These are phyloP conservation scores for Haplosporangium gracile DNA, from an alignment of 192 early-diverging fungal genomes.

Conservation along the genomic window DNA sequence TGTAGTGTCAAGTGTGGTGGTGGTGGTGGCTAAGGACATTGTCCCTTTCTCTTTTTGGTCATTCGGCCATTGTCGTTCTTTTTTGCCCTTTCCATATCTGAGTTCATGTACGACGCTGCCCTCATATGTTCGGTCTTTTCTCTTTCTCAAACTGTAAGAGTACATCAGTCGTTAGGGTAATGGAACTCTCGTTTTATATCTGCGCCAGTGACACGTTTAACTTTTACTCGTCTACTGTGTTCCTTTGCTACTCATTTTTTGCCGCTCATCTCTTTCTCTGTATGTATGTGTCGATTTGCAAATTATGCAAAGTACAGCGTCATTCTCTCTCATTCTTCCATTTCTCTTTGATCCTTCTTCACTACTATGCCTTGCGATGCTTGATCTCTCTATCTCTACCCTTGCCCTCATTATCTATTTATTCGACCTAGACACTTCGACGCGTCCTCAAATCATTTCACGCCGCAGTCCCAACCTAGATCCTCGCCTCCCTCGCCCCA, in stretches of 20 bases:
- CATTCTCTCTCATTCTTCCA: not conserved
- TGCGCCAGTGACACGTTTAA: too few relatives aligned
- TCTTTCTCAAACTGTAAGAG: too few relatives aligned
- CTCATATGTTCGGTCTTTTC: too few relatives aligned
- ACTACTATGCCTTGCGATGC: not conserved
- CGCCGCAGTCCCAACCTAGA: not conserved
- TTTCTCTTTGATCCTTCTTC: not conserved
- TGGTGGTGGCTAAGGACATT: not conserved
- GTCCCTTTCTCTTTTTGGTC: not conserved
- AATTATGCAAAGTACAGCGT: not conserved
- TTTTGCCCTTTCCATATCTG: not conserved
- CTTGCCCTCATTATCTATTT: not conserved
- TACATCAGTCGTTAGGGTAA: too few relatives aligned
- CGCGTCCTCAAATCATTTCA: not conserved
- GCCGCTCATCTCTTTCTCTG: not conserved
- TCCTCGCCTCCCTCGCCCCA: too few relatives aligned
- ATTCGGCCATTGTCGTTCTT: not conserved
- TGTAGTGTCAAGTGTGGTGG: not conserved
- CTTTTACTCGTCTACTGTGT: not conserved
- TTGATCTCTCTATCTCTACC: not conserved
- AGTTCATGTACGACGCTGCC: too few relatives aligned
- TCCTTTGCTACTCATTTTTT: not conserved
- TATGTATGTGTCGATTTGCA: not conserved
- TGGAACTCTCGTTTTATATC: too few relatives aligned
- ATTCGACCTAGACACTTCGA: not conserved